Conservation (phyloP, 73 alveolate species). For the Paramecium sonneborni region DNA sequence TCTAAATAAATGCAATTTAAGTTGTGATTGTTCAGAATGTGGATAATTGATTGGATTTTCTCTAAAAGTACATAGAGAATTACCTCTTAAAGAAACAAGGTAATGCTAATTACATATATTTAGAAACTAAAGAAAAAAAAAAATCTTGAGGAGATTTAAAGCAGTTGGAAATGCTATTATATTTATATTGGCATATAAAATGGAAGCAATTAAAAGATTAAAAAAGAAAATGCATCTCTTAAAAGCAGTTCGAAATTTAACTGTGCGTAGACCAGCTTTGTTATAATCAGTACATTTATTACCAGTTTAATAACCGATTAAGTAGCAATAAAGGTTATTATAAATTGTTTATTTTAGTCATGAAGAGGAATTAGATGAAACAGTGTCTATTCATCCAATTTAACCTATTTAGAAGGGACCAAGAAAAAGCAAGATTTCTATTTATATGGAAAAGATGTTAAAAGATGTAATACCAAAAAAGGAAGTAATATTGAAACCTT, state of each 20-base stretch:
- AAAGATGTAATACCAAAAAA: slow-evolving; percentile 1
- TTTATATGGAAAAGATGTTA: slow-evolving; percentile 3
- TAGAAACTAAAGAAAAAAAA: not conserved
- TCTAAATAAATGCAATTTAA: not conserved
- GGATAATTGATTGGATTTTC: slow-evolving; percentile 3
- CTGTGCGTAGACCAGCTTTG: not conserved
- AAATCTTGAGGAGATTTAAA: not conserved
- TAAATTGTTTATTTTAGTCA: not conserved
- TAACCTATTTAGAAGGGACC: not conserved
- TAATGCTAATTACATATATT: not conserved
- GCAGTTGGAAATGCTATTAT: slow-evolving; percentile 3
- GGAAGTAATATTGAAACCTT: not conserved
- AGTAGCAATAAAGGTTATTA: not conserved
- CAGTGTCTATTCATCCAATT: not conserved
- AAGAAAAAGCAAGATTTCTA: not conserved
- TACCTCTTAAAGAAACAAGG: slow-evolving; percentile 38
- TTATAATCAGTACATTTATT: not conserved
- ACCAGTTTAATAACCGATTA: not conserved
- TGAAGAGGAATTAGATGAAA: not conserved
- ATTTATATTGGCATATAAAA: not conserved
- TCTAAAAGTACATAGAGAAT: not conserved
- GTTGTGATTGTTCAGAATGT: slow-evolving; percentile 31
- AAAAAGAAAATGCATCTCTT: slow-evolving; percentile 36
- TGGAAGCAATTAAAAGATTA: not conserved
- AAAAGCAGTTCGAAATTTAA: not conserved